These are phyloP conservation scores for Hymenotorrendiella dingleyae DNA, from an alignment of 2,329 filamentous ascomycete genomes.

Conservation along the genomic window DNA sequence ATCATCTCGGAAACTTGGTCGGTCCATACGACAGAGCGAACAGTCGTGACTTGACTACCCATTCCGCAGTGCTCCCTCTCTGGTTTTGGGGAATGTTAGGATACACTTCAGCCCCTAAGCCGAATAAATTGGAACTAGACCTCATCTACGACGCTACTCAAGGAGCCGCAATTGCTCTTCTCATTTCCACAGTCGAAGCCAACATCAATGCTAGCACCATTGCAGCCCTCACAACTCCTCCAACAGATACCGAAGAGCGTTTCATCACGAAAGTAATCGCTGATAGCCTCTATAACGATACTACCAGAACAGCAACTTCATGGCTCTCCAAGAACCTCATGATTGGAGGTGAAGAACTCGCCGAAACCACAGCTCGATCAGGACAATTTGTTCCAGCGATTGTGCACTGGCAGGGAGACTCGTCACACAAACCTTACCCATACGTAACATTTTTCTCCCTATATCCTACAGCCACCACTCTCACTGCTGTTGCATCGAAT, in stretches of 20 bases:
- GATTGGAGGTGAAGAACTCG: conserved; percentile 36
- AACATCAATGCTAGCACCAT: conserved; percentile 25
- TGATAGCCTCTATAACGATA: conserved; percentile 31
- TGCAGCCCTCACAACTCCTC: conserved; percentile 31
- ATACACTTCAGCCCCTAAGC: conserved; percentile 33
- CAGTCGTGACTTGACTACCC: conserved; percentile 52
- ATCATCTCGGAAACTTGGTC: conserved; percentile 53
- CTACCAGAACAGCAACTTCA: conserved; percentile 32
- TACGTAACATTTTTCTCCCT: conserved; percentile 36
- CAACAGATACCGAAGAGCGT: conserved; percentile 27
- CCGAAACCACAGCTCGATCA: conserved; percentile 34
- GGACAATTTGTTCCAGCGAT: conserved; percentile 40
- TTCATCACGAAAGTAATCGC: conserved; percentile 33
- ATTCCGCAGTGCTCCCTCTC: conserved; percentile 36
- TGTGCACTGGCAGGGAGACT: conserved; percentile 40
- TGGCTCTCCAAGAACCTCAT: conserved; percentile 39
- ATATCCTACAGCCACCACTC: conserved; percentile 38
- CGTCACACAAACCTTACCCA: conserved; percentile 34
- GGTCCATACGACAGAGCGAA: conserved; percentile 60
- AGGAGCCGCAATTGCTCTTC: conserved; percentile 35
- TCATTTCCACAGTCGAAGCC: conserved; percentile 31
- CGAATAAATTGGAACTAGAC: conserved; percentile 35
- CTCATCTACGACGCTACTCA: conserved; percentile 38
- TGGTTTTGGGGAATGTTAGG: conserved; percentile 40
- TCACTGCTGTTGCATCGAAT: conserved; percentile 34